Evolutionary conservation across 129 eudicot genomes (phyloP), one percentile per base, ranked within the genome.

Genomic region (Escallonia rubra): DNA sequence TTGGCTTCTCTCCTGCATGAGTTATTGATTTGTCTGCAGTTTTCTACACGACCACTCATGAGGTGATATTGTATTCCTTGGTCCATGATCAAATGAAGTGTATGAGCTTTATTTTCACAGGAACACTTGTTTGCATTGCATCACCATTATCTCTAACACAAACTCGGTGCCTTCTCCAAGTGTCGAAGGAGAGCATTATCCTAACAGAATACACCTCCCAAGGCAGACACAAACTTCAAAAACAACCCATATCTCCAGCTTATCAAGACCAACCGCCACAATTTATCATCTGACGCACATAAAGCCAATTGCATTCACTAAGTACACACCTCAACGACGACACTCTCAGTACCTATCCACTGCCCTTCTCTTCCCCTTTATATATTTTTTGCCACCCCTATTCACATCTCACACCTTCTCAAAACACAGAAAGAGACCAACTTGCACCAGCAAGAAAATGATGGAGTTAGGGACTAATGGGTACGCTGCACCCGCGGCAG

Each of bases 151-250:
- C 59, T 13, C 71, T n/a, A 53, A 50, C 50, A 66, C 59, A 14
- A 50, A 6, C 13, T 54, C 47, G 34, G 34, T 23, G 34, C 34
- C 34, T 23, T 23, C 39, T 51, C n/a, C 43, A 40, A 57, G 65
- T 73, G 11, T 64, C 45, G 48, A 45, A 43, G 47, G 50, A 65
- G 54, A 71, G 13, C 52, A 63, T 57, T 69, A 69, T 69, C 74
- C 53, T 52, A 54, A 61, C 52, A 51, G 7, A 57, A 57, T 78
- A 11, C 78, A 6, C 61, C 43, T 78, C 82, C 67, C 82, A 2
- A 72, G 70, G 71, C 49, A 55, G 52, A 72, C 77, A 57, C 81
- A 76, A 71, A 70, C 66, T 71, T 76, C 85, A 63, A 80, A 43
- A 63, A 55, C 67, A 64, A 49, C 69, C 79, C 72, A n/a, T 38